A percentile compares a stretch with the other conserved stretches of the same genome.
Conservation (phyloP, 2,329 filamentous ascomycete genomes). For the Cordyceps cateniannulata region DNA sequence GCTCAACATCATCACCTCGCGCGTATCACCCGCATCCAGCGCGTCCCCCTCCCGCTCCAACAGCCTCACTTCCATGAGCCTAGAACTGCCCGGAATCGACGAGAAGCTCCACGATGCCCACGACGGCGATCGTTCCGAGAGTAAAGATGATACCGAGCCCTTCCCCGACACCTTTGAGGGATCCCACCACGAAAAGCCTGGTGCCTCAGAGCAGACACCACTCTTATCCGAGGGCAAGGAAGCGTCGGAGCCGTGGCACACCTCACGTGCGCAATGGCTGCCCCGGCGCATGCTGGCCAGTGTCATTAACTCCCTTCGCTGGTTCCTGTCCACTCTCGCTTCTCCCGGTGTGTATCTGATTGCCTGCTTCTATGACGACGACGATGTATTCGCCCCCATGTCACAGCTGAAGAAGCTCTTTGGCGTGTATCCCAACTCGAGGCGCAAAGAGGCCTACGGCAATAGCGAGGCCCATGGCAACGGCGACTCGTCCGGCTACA, state of each 20-base stretch:
- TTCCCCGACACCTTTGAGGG: conserved; percentile 32
- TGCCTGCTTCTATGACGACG: conserved; percentile 74
- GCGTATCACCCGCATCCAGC: conserved; percentile 60
- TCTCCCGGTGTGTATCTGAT: conserved; percentile 78
- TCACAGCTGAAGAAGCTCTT: conserved; percentile 63
- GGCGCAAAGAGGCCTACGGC: conserved; percentile 25
- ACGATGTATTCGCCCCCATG: conserved; percentile 73
- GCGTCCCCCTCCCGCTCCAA: conserved; percentile 53
- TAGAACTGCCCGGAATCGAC: conserved; percentile 38
- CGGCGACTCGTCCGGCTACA: conserved; percentile 23
- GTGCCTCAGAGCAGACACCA: conserved; percentile 58
- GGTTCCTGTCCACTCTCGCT: conserved; percentile 70
- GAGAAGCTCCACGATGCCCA: conserved; percentile 28
- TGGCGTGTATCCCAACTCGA: conserved; percentile 27
- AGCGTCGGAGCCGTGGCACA: conserved; percentile 41
- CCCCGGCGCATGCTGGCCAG: conserved; percentile 65
- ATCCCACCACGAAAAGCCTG: conserved; percentile 31
- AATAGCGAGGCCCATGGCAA: conserved; percentile 36
- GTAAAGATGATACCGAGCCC: conserved; percentile 24
- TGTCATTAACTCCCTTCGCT: conserved; percentile 69
- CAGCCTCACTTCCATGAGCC: conserved; percentile 48
- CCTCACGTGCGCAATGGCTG: conserved; percentile 32
- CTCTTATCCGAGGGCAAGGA: conserved; percentile 39
- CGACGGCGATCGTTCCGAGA: conserved; percentile 26
- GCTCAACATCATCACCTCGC: conserved; percentile 84